Evolutionary conservation across 371 early-diverging fungal species (phyloP), one percentile per base, ranked within the genome.

Genomic region (Nematocida ironsii): DNA sequence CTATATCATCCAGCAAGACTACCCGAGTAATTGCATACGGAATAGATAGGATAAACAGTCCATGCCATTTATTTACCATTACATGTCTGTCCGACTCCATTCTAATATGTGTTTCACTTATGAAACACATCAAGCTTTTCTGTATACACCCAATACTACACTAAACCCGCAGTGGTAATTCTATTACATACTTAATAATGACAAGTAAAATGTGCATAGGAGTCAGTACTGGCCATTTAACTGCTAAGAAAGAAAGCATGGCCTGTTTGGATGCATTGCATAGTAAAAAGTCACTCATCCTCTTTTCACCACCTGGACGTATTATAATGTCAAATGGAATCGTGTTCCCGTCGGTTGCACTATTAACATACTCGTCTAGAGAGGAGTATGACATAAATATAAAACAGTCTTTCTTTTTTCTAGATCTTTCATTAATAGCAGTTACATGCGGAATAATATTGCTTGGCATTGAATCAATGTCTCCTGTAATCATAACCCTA

Each of bases 321-420:
- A 98, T 90, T 62, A 97, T 85, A n/a, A 98, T 89, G 84, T 98
- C 97, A 70, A 47, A 89, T 84, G 86, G 67, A 45, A 52, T 52
- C 13, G 58, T 16, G 48, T 73, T 69, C 27, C 83, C 39, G 88
- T 84, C 68, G 89, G 89, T 54, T 18, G 33, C 39, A 7, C 6
- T 68, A 13, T 68, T 62, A 5, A 73, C 56, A 25, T 82, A 78
- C 70, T 97, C 97, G 82, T 96, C 92, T 16, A 93, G 90, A n/a
- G 95, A 91, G 2, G 94, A 93, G 84, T 98, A 98, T 3, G 98
- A 92, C 80, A 93, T 92, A 82, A 95, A 95, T 39, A 98, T 89
- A 84, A 47, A 78, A 25, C 82, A 40, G 20, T 9, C 25, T 56
- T 78, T 78, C 20, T 60, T 58, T 4, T 44, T 20, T n/a, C 3